Percentiles rank a stretch among this genome's conserved stretches.
phyloP scores from a whole-genome alignment of 176 grass and related monocot species.

The Tillandsia fasciculata region DNA sequence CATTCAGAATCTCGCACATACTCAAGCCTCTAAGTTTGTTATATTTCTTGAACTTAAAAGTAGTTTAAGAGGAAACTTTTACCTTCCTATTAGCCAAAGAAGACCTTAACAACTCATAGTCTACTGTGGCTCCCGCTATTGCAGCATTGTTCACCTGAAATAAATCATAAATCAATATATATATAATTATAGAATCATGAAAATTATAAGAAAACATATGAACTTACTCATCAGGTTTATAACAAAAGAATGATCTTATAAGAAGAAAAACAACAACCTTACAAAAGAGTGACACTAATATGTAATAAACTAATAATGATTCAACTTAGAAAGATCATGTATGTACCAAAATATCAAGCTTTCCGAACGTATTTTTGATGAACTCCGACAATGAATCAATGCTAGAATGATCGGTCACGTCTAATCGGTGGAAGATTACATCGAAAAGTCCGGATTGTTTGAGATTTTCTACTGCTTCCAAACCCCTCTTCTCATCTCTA shows the following conservation, averaged over 20 bases:
- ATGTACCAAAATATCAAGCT: constrained; percentile 68
- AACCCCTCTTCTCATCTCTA: too few species aligned
- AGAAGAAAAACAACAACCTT: not conserved
- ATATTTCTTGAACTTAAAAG: too few species aligned
- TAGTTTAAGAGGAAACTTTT: not conserved
- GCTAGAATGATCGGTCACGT: too few species aligned
- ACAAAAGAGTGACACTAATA: not conserved
- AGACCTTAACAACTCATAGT: constrained; percentile 1
- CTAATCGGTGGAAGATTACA: too few species aligned
- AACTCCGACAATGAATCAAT: not conserved
- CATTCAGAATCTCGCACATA: too few species aligned
- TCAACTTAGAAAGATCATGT: too few species aligned
- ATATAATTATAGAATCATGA: not conserved
- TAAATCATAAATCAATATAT: constrained; percentile 3
- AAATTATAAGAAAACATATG: not conserved
- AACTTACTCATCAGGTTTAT: not conserved
- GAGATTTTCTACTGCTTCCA: too few species aligned
- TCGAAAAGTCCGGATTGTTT: too few species aligned
- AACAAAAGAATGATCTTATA: too few species aligned
- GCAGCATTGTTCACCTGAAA: constrained; percentile 1
- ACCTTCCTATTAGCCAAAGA: not conserved
- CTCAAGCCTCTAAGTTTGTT: too few species aligned
- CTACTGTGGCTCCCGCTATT: constrained; percentile 7
- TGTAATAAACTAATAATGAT: not conserved
- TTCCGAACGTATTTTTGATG: constrained; percentile 34